These are phyloP conservation scores for Beauveria scarabaeidicola DNA, from an alignment of 2,329 filamentous ascomycete species.

Conservation along the genomic window DNA sequence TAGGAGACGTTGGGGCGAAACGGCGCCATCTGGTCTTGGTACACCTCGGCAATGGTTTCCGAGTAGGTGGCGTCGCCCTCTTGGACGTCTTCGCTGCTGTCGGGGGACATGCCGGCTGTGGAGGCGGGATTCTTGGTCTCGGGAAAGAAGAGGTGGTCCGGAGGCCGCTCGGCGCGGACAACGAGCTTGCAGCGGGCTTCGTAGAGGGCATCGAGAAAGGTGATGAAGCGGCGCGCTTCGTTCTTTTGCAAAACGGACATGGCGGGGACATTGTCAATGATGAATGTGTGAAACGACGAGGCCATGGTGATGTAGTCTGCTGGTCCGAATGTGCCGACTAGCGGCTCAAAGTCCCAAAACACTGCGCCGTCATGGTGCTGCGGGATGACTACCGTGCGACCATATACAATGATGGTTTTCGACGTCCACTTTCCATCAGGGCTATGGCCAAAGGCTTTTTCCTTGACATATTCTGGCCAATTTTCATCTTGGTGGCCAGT, in stretches of 20 bases:
- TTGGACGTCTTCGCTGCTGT: constrained; percentile 13
- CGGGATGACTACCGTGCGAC: constrained; percentile 52
- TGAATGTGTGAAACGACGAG: constrained; percentile 69
- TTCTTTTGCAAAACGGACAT: constrained; percentile 65
- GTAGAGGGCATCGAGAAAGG: constrained; percentile 70
- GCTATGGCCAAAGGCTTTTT: constrained; percentile 18
- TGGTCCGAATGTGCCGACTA: constrained; percentile 63
- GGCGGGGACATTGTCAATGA: constrained; percentile 61
- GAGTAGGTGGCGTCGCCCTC: constrained; percentile 32
- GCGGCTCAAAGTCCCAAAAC: constrained; percentile 58
- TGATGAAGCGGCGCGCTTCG: constrained; percentile 73
- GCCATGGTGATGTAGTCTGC: constrained; percentile 79
- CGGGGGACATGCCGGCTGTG: constrained; percentile 1
- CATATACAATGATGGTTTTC: constrained; percentile 47
- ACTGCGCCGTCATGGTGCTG: constrained; percentile 48
- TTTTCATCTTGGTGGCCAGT: constrained; percentile 20
- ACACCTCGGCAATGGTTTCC: constrained; percentile 53
- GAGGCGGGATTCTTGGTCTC: constrained; percentile 31
- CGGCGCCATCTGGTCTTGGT: constrained; percentile 67
- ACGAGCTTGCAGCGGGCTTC: constrained; percentile 73
- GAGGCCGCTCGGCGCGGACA: constrained; percentile 56
- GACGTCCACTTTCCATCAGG: constrained; percentile 32
- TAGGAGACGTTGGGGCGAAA: constrained; percentile 72
- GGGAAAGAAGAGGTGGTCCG: constrained; percentile 72
- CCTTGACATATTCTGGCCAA: constrained; percentile 19